Evolutionary conservation across 148 eudicot species (phyloP).

Genomic region (Salicornia ramosissima): DNA sequence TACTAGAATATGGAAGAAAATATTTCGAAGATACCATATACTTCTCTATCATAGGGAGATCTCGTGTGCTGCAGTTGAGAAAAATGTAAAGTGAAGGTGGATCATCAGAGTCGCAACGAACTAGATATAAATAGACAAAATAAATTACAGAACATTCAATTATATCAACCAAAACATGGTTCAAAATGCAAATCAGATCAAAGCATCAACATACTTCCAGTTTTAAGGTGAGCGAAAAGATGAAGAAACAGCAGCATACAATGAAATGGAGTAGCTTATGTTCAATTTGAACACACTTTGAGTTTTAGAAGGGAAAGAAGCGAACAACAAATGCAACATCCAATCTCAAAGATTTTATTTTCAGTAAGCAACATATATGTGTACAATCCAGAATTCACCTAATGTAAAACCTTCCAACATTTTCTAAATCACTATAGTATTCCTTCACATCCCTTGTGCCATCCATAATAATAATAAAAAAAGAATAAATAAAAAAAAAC

Average conservation of each 20-base stretch:
- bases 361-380: background rate
- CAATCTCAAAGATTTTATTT: slow-evolving; percentile 4
- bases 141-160: background rate
- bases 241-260: slow-evolving; percentile 32
- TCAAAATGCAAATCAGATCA: background rate
- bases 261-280: background rate
- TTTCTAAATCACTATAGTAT: slow-evolving; percentile 9
- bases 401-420: background rate
- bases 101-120: slow-evolving; percentile 70
- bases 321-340: background rate
- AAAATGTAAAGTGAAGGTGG: slow-evolving; percentile 80
- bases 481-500: no score
- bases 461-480: slow-evolving; percentile 38
- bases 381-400: slow-evolving; percentile 31
- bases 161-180: background rate
- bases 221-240: background rate
- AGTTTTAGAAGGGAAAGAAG: background rate
- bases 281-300: background rate
- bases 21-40: slow-evolving; percentile 60
- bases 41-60: slow-evolving; percentile 79
- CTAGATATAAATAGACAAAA: slow-evolving; percentile 34
- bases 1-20: slow-evolving; percentile 2
- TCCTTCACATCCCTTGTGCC: no score
- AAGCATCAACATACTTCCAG: background rate
- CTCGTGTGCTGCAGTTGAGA: slow-evolving; percentile 83